Percentiles rank a stretch among this genome's conserved stretches.
These are phyloP conservation scores for Cladosporium sp. DNA, from an alignment of 2,329 filamentous ascomycete species.

Conservation along the genomic window DNA sequence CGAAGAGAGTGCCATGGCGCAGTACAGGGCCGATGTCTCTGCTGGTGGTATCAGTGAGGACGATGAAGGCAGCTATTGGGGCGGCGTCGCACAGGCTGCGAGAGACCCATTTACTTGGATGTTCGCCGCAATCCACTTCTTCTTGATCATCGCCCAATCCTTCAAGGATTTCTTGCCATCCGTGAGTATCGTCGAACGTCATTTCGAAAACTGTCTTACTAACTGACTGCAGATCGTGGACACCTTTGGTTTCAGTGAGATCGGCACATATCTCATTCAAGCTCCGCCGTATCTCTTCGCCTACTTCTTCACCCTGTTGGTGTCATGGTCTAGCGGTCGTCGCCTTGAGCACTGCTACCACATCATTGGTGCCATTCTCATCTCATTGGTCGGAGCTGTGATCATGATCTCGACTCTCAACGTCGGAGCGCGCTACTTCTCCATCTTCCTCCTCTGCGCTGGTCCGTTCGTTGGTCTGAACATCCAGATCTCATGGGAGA, in stretches of 20 bases:
- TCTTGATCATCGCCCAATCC: constrained; percentile 23
- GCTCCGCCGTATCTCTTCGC: constrained; percentile 38
- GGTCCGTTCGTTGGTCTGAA: constrained; percentile 39
- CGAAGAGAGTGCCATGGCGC: constrained; percentile 43
- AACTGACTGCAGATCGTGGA: constrained; percentile 43
- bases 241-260: constrained; percentile 64
- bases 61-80: constrained; percentile 28
- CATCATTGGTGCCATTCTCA: constrained; percentile 24
- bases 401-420: constrained; percentile 30
- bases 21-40: constrained; percentile 30
- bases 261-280: constrained; percentile 46
- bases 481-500: constrained; percentile 42
- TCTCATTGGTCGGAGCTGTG: constrained; percentile 22
- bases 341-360: constrained; percentile 30
- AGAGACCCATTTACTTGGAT: constrained; percentile 18
- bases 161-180: constrained; percentile 18
- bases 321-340: constrained; percentile 27
- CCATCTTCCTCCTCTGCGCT: constrained; percentile 28
- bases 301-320: constrained; percentile 23
- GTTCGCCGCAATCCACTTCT: constrained; percentile 38
- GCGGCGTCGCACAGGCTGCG: constrained; percentile 14
- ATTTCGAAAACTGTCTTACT: neutral
- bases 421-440: constrained; percentile 30
- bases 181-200: neutral
- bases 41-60: constrained; percentile 45